Conservation (phyloP, 192 early-diverging fungal species). For the Irineochytrium annulatum region DNA sequence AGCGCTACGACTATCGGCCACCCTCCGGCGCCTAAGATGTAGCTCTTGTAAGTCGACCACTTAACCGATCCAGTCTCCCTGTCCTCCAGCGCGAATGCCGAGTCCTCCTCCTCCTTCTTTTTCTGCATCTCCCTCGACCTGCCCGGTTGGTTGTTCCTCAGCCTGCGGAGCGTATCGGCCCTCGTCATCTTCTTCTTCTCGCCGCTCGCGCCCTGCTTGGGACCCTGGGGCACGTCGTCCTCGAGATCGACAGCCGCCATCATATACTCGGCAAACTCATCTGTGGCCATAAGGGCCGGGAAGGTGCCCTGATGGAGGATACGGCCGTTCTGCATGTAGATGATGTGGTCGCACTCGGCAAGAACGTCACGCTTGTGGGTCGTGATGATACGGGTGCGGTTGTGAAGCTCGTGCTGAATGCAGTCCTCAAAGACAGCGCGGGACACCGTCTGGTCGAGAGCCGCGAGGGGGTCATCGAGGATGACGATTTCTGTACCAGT, state of each 20-base stretch:
- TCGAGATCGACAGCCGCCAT: too few relatives aligned
- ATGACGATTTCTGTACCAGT: slow-evolving; percentile 48
- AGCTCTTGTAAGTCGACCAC: slow-evolving; percentile 1
- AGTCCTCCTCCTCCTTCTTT: background rate
- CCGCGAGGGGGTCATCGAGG: slow-evolving; percentile 73
- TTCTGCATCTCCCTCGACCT: slow-evolving; percentile 3
- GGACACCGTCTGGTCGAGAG: slow-evolving; percentile 67
- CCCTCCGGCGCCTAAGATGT: slow-evolving; percentile 12
- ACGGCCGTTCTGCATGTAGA: slow-evolving; percentile 3
- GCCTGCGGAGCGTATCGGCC: slow-evolving; percentile 19
- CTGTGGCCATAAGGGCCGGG: background rate
- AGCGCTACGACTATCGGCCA: slow-evolving; percentile 4
- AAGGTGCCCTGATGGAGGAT: slow-evolving; percentile 7
- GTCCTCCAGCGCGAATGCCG: slow-evolving; percentile 66
- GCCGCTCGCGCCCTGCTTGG: background rate
- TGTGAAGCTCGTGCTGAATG: too few relatives aligned
- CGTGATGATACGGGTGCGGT: slow-evolving; percentile 6
- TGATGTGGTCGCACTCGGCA: slow-evolving; percentile 9
- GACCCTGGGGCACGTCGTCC: too few relatives aligned
- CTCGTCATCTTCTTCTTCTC: slow-evolving; percentile 35
- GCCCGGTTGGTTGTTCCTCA: background rate
- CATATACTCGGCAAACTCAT: slow-evolving; percentile 3
- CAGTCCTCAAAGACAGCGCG: too few relatives aligned
- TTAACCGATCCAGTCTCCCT: slow-evolving; percentile 56
- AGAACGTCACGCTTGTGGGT: slow-evolving; percentile 19